Evolutionary conservation across 2,329 filamentous ascomycete species (phyloP), one percentile per base, ranked within the genome.

Genomic region (Reticulascus tulasneorum): DNA sequence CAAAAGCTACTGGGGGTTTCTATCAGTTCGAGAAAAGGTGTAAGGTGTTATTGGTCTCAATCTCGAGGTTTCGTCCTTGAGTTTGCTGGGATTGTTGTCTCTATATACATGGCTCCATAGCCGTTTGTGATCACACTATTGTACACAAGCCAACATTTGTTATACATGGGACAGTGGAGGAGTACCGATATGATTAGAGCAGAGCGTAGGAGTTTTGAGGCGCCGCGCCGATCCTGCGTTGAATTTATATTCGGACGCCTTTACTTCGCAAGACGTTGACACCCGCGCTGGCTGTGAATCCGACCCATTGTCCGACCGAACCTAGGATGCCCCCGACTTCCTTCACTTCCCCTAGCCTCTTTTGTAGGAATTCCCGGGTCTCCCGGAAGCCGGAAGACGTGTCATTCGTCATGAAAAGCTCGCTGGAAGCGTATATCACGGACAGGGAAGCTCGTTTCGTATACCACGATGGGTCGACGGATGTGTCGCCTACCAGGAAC

Each of bases 401-500:
- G 61, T 97, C 93, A 40, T 84, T 89, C 16, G 89, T 96, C 89
- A 97, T 96, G 64, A 90, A 94, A 6, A 96, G 69, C 63, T 98
- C 93, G 37, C 83, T 76, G 22, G 82, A 79, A 33, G 87, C 87
- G 50, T 79, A 80, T 26, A 76, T 67, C 48, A 72, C 62, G 22
- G 75, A 74, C 9, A 79, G 59, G 15, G 69, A 70, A 4, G 67
- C 74, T 31, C 76, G 73, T 55, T 79, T 79, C 38, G 73, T 68
- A 53, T 98, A 98, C 93, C 93, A 98, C 5, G 80, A 82, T 5
- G 79, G 76, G 60, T 97, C 90, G 42, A 96, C 86, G 16, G 82
- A 76, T 16, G 66, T 71, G 60, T 97, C 93, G 33, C 88, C 87
- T 0, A 91, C 79, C 5, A 95, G 77, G 53, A 85, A 89, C 73